phyloP scores from a whole-genome alignment of 2,329 filamentous ascomycete species.

The Dryadomyces sulphureus region DNA sequence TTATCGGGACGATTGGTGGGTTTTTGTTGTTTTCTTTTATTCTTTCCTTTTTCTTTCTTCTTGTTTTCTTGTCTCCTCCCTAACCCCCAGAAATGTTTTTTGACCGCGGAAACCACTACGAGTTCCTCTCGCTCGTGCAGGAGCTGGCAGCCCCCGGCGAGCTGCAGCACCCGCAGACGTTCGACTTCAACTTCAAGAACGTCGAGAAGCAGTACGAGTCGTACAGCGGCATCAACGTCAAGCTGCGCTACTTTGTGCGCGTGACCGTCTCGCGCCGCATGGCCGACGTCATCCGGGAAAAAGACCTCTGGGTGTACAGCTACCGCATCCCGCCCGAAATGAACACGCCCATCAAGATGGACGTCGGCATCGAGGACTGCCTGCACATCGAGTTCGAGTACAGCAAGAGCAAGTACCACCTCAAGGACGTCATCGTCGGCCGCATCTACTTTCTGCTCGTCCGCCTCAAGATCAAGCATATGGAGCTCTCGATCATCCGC shows the following conservation, averaged over 20 bases:
- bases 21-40: conserved; percentile 4
- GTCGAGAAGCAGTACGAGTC: conserved; percentile 99
- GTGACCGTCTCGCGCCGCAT: conserved; percentile 94
- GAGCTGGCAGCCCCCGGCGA: conserved; percentile 94
- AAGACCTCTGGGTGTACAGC: conserved; percentile 99
- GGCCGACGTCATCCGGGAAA: conserved; percentile 96
- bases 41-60: neutral
- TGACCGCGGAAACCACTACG: conserved; percentile 96
- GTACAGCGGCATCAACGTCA: conserved; percentile 99
- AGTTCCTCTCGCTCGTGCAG: conserved; percentile 93
- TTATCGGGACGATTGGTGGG: conserved; percentile 92
- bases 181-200: conserved; percentile 99
- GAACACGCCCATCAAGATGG: conserved; percentile 99
- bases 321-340: conserved; percentile 97
- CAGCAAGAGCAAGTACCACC: conserved; percentile 96
- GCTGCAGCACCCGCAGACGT: conserved; percentile 95
- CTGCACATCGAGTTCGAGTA: conserved; percentile 99
- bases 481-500: conserved; percentile 96
- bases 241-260: conserved; percentile 93
- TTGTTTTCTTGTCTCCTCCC: conserved; percentile 6
- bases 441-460: conserved; percentile 97
- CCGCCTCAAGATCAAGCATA: conserved; percentile 97
- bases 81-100: conserved; percentile 83
- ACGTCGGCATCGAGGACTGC: conserved; percentile 98
- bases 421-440: conserved; percentile 97